Evolutionary conservation across 2,329 filamentous ascomycete genomes (phyloP).

Genomic region (Colletotrichum cordylinicola): DNA sequence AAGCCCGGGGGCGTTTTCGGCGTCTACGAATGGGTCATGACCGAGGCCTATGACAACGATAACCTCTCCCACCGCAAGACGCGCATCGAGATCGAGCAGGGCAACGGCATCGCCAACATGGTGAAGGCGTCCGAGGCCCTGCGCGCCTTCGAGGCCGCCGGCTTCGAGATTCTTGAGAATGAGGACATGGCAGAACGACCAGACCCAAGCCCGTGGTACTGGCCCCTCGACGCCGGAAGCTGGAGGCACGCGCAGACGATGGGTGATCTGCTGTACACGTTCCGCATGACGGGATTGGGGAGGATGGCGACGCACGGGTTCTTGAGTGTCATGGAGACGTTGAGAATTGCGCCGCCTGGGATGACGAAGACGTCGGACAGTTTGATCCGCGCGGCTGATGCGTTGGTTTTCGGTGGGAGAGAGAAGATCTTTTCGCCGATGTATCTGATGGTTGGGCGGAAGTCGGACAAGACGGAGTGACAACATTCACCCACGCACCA

Average conservation of each 20-base stretch:
- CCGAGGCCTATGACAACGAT: slow-evolving; percentile 88
- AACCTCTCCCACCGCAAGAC: slow-evolving; percentile 88
- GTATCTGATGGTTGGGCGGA: slow-evolving; percentile 91
- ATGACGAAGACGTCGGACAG: slow-evolving; percentile 90
- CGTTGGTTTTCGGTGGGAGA: slow-evolving; percentile 80
- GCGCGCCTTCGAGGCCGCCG: slow-evolving; percentile 82
- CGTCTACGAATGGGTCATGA: slow-evolving; percentile 99
- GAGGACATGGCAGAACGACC: slow-evolving; percentile 85
- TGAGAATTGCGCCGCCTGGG: slow-evolving; percentile 75
- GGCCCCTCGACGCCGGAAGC: slow-evolving; percentile 76
- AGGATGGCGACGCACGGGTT: slow-evolving; percentile 74
- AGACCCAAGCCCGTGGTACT: slow-evolving; percentile 87
- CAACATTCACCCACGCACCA: fast-evolving
- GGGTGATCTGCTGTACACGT: slow-evolving; percentile 77
- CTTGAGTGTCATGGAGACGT: slow-evolving; percentile 72
- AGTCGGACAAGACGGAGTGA: slow-evolving; percentile 56
- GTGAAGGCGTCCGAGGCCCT: slow-evolving; percentile 83
- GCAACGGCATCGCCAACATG: slow-evolving; percentile 98
- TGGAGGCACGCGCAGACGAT: slow-evolving; percentile 78
- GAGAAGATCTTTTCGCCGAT: slow-evolving; percentile 92
- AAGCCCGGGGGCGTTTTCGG: slow-evolving; percentile 97
- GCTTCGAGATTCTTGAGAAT: slow-evolving; percentile 82
- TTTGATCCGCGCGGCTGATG: slow-evolving; percentile 77
- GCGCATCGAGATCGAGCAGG: slow-evolving; percentile 92
- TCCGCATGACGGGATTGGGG: slow-evolving; percentile 84